phyloP scores from a whole-genome alignment of 139 green algal species.

The Mychonastes homosphaera region DNA sequence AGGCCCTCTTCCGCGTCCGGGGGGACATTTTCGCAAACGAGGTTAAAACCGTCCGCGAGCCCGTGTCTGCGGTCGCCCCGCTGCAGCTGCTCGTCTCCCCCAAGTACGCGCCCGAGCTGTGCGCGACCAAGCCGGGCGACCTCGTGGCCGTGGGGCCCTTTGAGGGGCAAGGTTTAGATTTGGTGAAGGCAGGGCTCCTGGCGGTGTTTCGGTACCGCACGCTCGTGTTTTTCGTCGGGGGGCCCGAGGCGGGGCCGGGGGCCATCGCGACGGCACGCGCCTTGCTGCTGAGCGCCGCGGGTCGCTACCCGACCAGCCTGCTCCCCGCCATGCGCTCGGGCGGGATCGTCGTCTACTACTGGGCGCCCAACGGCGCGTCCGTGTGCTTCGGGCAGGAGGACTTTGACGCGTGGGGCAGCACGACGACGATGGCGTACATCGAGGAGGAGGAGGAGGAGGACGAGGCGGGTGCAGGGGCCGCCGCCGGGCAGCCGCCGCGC shows the following conservation, averaged over 20 bases:
- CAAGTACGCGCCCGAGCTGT: constrained; percentile 53
- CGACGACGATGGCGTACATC: too few species aligned
- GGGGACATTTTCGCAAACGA: constrained; percentile 46
- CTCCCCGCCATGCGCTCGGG: constrained; percentile 35
- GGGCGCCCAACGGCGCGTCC: constrained; percentile 28
- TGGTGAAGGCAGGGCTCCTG: constrained; percentile 36
- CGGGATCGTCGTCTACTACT: constrained; percentile 69
- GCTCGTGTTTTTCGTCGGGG: constrained; percentile 31
- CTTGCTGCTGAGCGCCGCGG: constrained; percentile 54
- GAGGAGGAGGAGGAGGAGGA: constrained; percentile 16
- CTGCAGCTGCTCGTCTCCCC: constrained; percentile 44
- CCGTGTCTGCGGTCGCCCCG: constrained; percentile 13
- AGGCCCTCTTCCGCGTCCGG: constrained; percentile 15
- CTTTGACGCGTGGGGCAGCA: constrained; percentile 52
- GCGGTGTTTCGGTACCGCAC: constrained; percentile 43
- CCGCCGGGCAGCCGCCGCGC: too few species aligned
- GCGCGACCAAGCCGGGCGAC: constrained; percentile 35
- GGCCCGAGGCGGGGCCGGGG: not conserved
- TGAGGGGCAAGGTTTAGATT: constrained; percentile 44
- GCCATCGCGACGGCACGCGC: constrained; percentile 56
- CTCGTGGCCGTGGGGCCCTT: constrained; percentile 63
- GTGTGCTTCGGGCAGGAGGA: constrained; percentile 41
- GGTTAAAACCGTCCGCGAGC: not conserved
- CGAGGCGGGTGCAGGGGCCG: too few species aligned
- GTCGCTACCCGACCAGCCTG: constrained; percentile 33